These are phyloP conservation scores for Opeltia flavorubescens DNA, from an alignment of 495 filamentous ascomycete species.

Conservation along the genomic window DNA sequence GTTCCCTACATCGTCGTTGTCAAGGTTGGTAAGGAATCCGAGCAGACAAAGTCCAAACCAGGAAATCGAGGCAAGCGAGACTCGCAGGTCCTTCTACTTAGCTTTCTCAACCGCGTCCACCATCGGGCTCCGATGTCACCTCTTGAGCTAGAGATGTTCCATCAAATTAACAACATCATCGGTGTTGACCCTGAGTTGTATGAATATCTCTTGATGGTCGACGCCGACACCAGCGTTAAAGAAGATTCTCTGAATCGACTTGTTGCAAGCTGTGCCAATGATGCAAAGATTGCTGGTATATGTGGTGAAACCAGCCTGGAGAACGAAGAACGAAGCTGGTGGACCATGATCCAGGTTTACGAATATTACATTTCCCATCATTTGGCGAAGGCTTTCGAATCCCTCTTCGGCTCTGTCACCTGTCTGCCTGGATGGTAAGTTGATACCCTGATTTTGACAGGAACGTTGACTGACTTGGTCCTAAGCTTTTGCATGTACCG, in stretches of 20 bases:
- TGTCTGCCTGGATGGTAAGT: constrained; percentile 97
- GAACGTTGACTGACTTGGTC: background rate
- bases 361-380: constrained; percentile 99
- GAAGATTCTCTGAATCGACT: constrained; percentile 88
- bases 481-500: constrained; percentile 97
- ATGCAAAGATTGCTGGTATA: constrained; percentile 92
- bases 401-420: constrained; percentile 90
- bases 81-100: constrained; percentile 65
- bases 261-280: constrained; percentile 83
- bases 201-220: constrained; percentile 94
- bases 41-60: constrained; percentile 81
- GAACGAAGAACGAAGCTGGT: constrained; percentile 89
- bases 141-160: constrained; percentile 93
- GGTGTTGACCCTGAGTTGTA: constrained; percentile 95
- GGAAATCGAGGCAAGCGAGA: constrained; percentile 98
- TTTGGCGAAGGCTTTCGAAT: constrained; percentile 95
- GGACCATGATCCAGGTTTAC: constrained; percentile 99
- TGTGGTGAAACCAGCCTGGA: constrained; percentile 94
- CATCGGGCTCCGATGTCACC: constrained; percentile 88
- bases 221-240: constrained; percentile 89
- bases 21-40: constrained; percentile 93
- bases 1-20: constrained; percentile 93
- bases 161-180: constrained; percentile 98
- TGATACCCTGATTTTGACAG: constrained; percentile 1
- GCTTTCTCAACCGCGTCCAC: constrained; percentile 95